phyloP scores from a whole-genome alignment of 495 filamentous ascomycete species.

The Xylona heveae region DNA sequence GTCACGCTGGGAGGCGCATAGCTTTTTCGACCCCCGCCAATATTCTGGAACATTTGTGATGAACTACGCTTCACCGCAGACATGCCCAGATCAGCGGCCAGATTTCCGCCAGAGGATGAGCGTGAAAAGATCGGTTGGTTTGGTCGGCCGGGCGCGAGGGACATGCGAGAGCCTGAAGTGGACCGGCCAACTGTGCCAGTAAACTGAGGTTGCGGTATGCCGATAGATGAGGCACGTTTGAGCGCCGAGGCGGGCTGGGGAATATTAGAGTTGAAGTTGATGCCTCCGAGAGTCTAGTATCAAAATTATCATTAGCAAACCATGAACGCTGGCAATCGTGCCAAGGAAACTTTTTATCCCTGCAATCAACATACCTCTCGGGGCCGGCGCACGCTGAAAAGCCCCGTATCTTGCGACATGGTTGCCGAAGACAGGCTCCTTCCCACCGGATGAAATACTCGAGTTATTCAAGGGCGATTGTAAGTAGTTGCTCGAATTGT shows the following conservation, averaged over 20 bases:
- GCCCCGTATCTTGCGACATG: conserved; percentile 58
- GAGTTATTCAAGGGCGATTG: too few relatives aligned
- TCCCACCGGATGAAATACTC: too few relatives aligned
- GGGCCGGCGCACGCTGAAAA: conserved; percentile 52
- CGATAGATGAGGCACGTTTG: conserved; percentile 78
- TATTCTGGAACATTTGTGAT: conserved; percentile 45
- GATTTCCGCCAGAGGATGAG: conserved; percentile 54
- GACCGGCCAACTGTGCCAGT: conserved; percentile 56
- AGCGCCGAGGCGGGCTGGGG: conserved; percentile 86
- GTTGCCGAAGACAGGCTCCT: too few relatives aligned
- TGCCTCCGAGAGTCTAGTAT: conserved; percentile 50
- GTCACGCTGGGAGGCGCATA: conserved; percentile 39
- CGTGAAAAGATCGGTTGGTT: conserved; percentile 71
- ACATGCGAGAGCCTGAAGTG: conserved; percentile 64
- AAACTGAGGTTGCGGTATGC: conserved; percentile 33
- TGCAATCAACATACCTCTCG: conserved; percentile 36
- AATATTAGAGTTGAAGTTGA: conserved; percentile 60
- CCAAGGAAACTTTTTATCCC: not conserved
- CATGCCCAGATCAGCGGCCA: conserved; percentile 56
- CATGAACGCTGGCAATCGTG: too few relatives aligned
- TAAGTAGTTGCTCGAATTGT: too few relatives aligned
- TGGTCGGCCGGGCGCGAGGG: conserved; percentile 55
- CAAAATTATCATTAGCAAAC: too few relatives aligned
- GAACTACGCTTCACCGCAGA: conserved; percentile 76
- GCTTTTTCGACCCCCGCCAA: conserved; percentile 38